Base-by-base conservation (phyloP, 441 rosid genomes). In the Dalechampia spathulata region DNA sequence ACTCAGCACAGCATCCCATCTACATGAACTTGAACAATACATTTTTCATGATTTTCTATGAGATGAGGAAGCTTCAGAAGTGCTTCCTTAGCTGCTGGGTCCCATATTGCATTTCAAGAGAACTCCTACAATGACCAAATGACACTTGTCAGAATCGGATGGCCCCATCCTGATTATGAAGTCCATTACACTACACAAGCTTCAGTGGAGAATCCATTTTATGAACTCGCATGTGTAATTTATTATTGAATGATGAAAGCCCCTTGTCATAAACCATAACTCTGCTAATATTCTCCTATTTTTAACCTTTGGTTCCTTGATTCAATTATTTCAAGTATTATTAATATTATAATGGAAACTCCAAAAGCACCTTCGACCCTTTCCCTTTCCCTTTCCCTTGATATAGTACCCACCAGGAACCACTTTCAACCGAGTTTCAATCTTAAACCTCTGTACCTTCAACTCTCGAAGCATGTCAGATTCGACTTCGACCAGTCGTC, bases 251-350 rank as follows among this genome's bases (percentile, higher is more conserved):
- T 48, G 63, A 46, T 54, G n/a, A 41, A 43, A 42, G 52, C 39
- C 60, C 45, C 22, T 62, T 47, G 60, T 47, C 64, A 58, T 64
- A n/a, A n/a, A n/a, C n/a, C n/a, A n/a, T n/a, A 68, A 65, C 65
- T 69, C 48, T 20, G 70, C n/a, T n/a, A 72, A 73, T 76, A 68
- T 75, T 70, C 80, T 63, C 73, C n/a, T n/a, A n/a, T n/a, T n/a
- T n/a, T n/a, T n/a, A 61, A 62, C 23, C 52, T 59, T 53, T 52
- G 47, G n/a, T 66, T 62, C 49, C 61, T 21, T 37, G 58, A 66
- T 63, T 49, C 17, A 65, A 42, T 58, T 49, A 37, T 66, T 34
- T 49, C 6, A 45, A 7, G 49, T 52, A 57, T 62, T 55, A 56
- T 57, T n/a, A n/a, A n/a, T n/a, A n/a, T n/a, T n/a, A n/a, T n/a